Evolutionary conservation across 129 eudicot species (phyloP).

Genomic region (Pulicaria dysenterica): DNA sequence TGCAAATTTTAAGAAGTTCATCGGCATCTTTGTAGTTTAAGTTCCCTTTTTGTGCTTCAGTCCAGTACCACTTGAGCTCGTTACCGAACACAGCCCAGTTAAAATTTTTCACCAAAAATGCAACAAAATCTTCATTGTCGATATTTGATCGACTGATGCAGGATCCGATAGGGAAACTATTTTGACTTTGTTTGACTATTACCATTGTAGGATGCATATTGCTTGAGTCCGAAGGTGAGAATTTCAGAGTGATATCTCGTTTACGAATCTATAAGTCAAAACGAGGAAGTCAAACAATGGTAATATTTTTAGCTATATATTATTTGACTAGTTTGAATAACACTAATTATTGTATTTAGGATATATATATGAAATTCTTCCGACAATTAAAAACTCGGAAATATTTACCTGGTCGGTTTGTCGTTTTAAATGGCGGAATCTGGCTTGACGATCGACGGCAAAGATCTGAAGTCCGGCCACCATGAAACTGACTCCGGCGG

Average conservation of each 20-base stretch:
- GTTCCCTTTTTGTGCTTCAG: conserved; percentile 80
- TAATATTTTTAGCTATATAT: not conserved
- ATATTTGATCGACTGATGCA: conserved; percentile 72
- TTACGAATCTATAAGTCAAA: conserved; percentile 73
- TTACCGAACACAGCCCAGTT: conserved; percentile 94
- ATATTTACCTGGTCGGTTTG: conserved; percentile 64
- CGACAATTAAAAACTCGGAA: no score
- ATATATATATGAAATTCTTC: no score
- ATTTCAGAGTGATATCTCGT: conserved; percentile 69
- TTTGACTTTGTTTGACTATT: conserved; percentile 60
- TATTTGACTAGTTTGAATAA: no score
- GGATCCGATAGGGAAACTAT: conserved; percentile 87
- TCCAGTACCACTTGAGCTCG: conserved; percentile 97
- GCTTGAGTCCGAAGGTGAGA: conserved; percentile 43
- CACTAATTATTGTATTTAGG: no score
- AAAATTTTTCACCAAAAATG: conserved; percentile 66
- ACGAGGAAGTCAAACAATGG: no score
- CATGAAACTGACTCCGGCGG: conserved; percentile 73
- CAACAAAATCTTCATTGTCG: conserved; percentile 86
- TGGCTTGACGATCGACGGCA: conserved; percentile 65
- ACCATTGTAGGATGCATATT: conserved; percentile 46
- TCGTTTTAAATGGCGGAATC: conserved; percentile 62
- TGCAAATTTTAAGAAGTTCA: conserved; percentile 60
- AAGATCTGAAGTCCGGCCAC: conserved; percentile 85
- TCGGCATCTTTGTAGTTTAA: conserved; percentile 83